Percentiles rank a stretch among this genome's conserved stretches.
Evolutionary conservation across 495 filamentous ascomycete genomes (phyloP).

Genomic region (Penicillium salamii): DNA sequence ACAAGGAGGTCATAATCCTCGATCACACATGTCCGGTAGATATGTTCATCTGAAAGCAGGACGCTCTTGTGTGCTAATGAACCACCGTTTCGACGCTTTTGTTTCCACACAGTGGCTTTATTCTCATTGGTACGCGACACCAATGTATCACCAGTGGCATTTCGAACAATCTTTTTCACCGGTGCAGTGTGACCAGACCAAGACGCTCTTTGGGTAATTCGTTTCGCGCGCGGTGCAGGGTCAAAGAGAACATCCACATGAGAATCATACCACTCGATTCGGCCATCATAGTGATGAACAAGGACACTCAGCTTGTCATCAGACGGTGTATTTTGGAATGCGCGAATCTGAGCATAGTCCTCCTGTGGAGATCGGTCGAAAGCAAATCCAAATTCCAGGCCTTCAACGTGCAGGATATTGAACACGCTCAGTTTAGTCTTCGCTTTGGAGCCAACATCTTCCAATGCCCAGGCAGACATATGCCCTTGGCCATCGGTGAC

Average conservation of each 20-base stretch:
- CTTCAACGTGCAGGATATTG: conserved; percentile 81
- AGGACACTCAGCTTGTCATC: conserved; percentile 70
- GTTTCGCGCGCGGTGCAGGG: conserved; percentile 61
- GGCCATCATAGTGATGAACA: conserved; percentile 82
- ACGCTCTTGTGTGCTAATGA: conserved; percentile 66
- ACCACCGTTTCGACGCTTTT: conserved; percentile 43
- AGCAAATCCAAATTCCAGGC: conserved; percentile 64
- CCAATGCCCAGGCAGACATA: conserved; percentile 93
- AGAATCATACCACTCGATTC: conserved; percentile 75
- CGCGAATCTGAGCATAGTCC: conserved; percentile 68
- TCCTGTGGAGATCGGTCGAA: conserved; percentile 38
- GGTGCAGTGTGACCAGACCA: conserved; percentile 85
- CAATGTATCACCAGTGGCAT: conserved; percentile 72
- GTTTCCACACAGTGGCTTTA: conserved; percentile 81
- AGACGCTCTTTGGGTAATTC: conserved; percentile 55
- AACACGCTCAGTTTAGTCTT: conserved; percentile 71
- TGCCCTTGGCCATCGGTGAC: conserved; percentile 79
- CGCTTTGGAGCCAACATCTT: conserved; percentile 77
- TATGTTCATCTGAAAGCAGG: conserved; percentile 68
- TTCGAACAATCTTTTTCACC: conserved; percentile 82
- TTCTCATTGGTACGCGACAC: conserved; percentile 77
- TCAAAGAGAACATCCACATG: conserved; percentile 81
- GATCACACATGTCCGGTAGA: conserved; percentile 78
- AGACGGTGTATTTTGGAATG: conserved; percentile 61
- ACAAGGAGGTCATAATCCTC: conserved; percentile 74